Evolutionary conservation across 2,329 filamentous ascomycete genomes (phyloP), one percentile per base, ranked within the genome.

Genomic region (Zymoseptoria ardabiliae): DNA sequence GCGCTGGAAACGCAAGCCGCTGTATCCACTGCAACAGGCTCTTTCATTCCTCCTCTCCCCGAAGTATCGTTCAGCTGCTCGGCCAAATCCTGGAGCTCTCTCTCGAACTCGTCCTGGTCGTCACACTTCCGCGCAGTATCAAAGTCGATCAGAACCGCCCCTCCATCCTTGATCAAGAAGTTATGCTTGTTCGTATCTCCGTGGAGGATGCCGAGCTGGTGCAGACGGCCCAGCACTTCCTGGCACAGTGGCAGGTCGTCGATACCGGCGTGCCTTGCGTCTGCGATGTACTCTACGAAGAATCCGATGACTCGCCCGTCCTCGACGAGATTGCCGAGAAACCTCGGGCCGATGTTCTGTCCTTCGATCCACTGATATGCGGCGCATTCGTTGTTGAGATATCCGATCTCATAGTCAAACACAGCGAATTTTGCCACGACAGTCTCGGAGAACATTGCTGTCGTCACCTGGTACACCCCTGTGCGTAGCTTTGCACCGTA

Each of bases 321-420:
- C 63, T 78, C 76, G 2, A 63, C 71, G 35, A 78, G 59, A 53
- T 77, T 73, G 2, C 70, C 76, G 4, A 77, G 66, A 56, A 78
- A 76, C 35, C 60, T 57, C 2, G 76, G 76, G 9, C 70, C 73
- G 22, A 78, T 74, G 17, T 61, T 58, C 30, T 67, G 62, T 50
- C 68, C 70, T 3, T 70, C 57, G 20, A 78, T 73, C 70, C 71
- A 72, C 54, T 72, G 57, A 59, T 78, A 77, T 3, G 71, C 73
- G 4, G 59, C 62, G 2, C 71, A 76, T 64, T 77, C 75, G 28
- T 68, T 67, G 50, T 76, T 70, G 2, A 76, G 55, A 45, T 70
- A 70, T 23, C 66, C 61, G 21, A 77, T 72, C 63, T 77, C 72
- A 70, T 71, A 76, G 1, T 63, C 23, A 45, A 77, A 78, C 10